These are phyloP conservation scores for Pichia sp. DNA, from an alignment of 1,139 yeast genomes.

Conservation along the genomic window DNA sequence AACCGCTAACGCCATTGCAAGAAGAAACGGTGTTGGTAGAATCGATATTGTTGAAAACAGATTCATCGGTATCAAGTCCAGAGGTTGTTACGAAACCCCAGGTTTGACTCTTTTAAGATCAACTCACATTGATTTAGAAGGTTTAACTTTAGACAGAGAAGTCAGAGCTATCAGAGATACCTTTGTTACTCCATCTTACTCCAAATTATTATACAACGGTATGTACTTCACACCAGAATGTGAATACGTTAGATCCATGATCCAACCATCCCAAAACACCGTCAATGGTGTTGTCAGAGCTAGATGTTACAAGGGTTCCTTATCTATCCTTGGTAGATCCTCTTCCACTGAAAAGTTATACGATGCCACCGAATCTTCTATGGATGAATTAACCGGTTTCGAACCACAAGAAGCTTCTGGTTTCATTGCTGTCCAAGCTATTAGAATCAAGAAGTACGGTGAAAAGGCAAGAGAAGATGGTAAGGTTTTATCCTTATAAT, in stretches of 20 bases:
- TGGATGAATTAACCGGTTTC: conserved; percentile 99
- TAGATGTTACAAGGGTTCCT: conserved; percentile 87
- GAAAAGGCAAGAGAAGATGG: conserved; percentile 87
- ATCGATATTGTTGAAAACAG: conserved; percentile 98
- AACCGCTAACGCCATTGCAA: conserved; percentile 91
- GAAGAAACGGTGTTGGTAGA: conserved; percentile 99
- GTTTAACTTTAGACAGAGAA: conserved; percentile 95
- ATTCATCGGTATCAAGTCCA: conserved; percentile 96
- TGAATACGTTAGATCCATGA: conserved; percentile 92
- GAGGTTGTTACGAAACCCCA: conserved; percentile 99
- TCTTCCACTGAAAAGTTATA: conserved; percentile 94
- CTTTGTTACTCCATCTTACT: conserved; percentile 90
- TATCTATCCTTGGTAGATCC: conserved; percentile 86
- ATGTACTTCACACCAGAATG: conserved; percentile 98
- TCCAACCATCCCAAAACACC: conserved; percentile 88
- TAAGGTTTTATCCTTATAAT: conserved; percentile 45
- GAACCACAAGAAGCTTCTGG: conserved; percentile 97
- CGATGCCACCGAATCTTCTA: conserved; percentile 97
- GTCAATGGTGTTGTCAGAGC: conserved; percentile 97
- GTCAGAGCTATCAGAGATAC: conserved; percentile 96
- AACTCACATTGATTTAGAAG: conserved; percentile 95
- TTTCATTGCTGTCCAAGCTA: conserved; percentile 96
- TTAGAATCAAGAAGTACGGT: conserved; percentile 97
- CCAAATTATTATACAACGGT: conserved; percentile 93
- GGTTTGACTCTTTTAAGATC: conserved; percentile 93